Evolutionary conservation across 169 alveolate species (phyloP).

Genomic region (Eimeria nieschulzi): DNA sequence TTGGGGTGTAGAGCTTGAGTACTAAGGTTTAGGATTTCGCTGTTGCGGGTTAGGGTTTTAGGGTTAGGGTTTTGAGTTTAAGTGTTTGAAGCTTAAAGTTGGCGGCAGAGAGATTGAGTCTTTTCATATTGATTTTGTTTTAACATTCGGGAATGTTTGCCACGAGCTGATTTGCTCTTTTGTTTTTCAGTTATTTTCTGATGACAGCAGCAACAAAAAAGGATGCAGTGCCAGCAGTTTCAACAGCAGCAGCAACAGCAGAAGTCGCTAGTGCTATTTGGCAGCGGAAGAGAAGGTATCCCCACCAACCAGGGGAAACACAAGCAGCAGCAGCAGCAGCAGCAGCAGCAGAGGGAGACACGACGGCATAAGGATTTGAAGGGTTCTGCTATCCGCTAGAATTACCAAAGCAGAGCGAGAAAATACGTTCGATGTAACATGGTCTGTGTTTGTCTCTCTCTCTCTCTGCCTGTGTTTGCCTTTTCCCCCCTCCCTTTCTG

Average conservation of each 20-base stretch:
- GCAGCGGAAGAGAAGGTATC: neutral
- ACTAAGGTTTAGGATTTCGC: too few species aligned
- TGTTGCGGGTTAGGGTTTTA: too few species aligned
- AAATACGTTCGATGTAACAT: neutral
- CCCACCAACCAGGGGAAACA: neutral
- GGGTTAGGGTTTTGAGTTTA: too few species aligned
- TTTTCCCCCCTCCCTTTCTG: neutral
- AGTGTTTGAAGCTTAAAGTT: too few species aligned
- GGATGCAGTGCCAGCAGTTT: neutral
- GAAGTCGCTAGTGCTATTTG: neutral
- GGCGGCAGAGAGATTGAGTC: too few species aligned
- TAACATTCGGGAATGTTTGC: too few species aligned
- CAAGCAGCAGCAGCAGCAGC: constrained; percentile 17
- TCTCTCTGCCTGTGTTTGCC: neutral
- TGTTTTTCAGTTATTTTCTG: too few species aligned
- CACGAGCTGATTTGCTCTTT: too few species aligned
- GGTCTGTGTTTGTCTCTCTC: neutral
- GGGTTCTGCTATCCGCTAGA: neutral
- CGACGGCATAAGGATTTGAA: neutral
- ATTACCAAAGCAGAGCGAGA: neutral
- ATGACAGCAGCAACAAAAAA: neutral
- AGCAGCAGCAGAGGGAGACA: constrained; percentile 20
- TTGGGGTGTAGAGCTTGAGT: too few species aligned
- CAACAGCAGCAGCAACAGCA: constrained; percentile 46
- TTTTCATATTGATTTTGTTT: too few species aligned